phyloP scores from a whole-genome alignment of 495 filamentous ascomycete genomes.

The Venustampulla echinocandica region DNA sequence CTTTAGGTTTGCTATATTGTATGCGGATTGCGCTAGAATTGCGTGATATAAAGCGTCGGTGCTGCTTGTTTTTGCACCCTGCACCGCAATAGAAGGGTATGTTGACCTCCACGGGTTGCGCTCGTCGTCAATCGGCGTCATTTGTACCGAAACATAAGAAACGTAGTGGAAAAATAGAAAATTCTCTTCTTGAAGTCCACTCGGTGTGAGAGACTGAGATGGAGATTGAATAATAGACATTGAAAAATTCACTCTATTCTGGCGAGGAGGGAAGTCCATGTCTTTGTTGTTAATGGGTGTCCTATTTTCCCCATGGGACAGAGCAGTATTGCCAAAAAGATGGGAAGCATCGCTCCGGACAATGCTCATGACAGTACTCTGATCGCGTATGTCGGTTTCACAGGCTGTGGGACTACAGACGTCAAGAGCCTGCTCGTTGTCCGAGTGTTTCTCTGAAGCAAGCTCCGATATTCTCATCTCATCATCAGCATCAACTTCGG shows the following conservation, averaged over 20 bases:
- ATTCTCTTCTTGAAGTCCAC: slow-evolving; percentile 4
- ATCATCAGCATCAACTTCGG: not conserved
- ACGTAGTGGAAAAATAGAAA: slow-evolving; percentile 20
- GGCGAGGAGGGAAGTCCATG: not conserved
- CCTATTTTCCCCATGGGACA: not conserved
- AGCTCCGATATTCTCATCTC: not conserved
- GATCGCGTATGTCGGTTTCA: not conserved
- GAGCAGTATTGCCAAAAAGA: not conserved
- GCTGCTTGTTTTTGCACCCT: slow-evolving; percentile 7
- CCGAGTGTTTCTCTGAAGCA: not conserved
- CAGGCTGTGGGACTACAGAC: not conserved
- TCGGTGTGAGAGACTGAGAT: not conserved
- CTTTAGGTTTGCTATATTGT: slow-evolving; percentile 12
- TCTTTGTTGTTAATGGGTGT: not conserved
- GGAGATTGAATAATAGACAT: not conserved
- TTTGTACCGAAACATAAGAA: slow-evolving; percentile 12
- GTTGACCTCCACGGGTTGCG: slow-evolving; percentile 18
- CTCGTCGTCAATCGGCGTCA: slow-evolving; percentile 19
- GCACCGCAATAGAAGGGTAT: slow-evolving; percentile 17
- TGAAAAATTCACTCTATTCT: not conserved
- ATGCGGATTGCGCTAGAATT: slow-evolving; percentile 17
- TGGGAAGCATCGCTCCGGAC: not conserved
- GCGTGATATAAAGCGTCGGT: slow-evolving; percentile 13
- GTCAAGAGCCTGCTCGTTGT: not conserved
- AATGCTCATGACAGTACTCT: not conserved